These are phyloP conservation scores for Fusarium clavum DNA, from an alignment of 2,329 filamentous ascomycete genomes.

Conservation along the genomic window DNA sequence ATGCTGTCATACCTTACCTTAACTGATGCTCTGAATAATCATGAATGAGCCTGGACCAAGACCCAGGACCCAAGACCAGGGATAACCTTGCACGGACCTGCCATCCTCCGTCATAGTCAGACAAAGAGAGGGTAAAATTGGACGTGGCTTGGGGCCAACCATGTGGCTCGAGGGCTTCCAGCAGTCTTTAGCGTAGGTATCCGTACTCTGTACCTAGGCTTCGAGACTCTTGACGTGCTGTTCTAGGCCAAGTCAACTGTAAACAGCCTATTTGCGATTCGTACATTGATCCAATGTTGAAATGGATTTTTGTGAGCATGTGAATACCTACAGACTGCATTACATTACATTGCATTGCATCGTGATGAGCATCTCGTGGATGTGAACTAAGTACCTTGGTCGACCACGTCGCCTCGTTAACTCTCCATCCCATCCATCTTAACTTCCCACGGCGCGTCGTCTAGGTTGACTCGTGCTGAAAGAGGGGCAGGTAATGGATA, in stretches of 20 bases:
- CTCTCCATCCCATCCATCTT: not conserved
- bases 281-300: not conserved
- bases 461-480: constrained; percentile 12
- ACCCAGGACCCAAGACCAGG: constrained; percentile 2
- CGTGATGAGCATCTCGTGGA: not conserved
- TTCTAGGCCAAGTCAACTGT: constrained; percentile 18
- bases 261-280: constrained; percentile 18
- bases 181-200: not conserved
- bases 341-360: not conserved
- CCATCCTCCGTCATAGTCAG: constrained; percentile 25
- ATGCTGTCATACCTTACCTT: constrained; percentile 35
- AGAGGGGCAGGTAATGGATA: not conserved
- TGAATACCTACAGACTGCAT: not conserved
- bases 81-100: constrained; percentile 21
- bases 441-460: not conserved
- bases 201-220: not conserved
- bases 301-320: not conserved
- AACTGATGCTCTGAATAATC: constrained; percentile 6
- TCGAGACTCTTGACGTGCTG: constrained; percentile 19
- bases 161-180: constrained; percentile 30
- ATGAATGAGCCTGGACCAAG: not conserved
- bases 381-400: not conserved
- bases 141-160: constrained; percentile 16
- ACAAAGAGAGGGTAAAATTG: constrained; percentile 14
- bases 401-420: constrained; percentile 7